A percentile compares a stretch with the other conserved stretches of the same genome.
These are phyloP conservation scores for Symbiodinium natans DNA, from an alignment of 73 alveolate genomes.

Conservation along the genomic window DNA sequence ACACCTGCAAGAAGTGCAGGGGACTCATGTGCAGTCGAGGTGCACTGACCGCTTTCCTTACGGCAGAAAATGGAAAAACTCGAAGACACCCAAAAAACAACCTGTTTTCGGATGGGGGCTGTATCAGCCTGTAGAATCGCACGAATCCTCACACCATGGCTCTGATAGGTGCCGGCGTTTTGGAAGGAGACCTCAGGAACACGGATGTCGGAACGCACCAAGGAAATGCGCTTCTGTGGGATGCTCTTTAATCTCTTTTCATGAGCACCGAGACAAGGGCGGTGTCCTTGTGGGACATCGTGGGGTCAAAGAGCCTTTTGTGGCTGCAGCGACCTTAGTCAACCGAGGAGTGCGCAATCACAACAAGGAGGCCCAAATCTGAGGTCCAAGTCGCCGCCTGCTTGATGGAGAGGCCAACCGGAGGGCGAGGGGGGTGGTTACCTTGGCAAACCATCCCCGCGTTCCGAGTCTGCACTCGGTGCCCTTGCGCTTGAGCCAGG, in stretches of 20 bases:
- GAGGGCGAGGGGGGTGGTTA: neutral
- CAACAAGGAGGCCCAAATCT: neutral
- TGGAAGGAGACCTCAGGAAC: neutral
- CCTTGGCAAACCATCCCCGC: neutral
- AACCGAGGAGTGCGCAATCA: no score
- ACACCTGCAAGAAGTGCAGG: neutral
- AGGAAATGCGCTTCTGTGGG: neutral
- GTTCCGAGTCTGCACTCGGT: neutral
- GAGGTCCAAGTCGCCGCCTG: neutral
- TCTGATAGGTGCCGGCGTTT: neutral
- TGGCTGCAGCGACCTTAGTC: conserved; percentile 16
- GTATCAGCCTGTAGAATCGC: no score
- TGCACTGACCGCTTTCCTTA: conserved; percentile 57
- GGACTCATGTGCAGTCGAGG: conserved; percentile 19
- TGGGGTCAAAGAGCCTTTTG: neutral
- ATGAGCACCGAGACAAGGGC: neutral
- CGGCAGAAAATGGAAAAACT: neutral
- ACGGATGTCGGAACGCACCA: neutral
- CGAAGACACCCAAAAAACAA: neutral
- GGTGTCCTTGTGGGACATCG: conserved; percentile 2
- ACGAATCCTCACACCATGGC: no score
- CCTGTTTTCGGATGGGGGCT: no score
- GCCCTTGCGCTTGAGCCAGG: neutral
- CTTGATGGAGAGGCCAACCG: neutral
- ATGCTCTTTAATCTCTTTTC: neutral